Conservation (phyloP, 257 asterid species). For the Nicotiana obtusifolia region DNA sequence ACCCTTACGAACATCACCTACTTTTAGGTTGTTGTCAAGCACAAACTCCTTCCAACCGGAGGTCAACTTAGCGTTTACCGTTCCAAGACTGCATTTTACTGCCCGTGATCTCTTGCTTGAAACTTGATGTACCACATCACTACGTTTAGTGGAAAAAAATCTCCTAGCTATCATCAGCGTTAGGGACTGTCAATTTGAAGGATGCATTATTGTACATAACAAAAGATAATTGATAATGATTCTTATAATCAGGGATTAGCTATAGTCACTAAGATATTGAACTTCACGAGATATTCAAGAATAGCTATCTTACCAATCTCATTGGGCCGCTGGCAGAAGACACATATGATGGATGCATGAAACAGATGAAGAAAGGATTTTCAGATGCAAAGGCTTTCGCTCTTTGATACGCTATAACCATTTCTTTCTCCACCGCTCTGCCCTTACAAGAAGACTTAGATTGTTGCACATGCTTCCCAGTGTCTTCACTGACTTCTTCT, state of each 20-base stretch:
- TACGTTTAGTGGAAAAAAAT: not conserved
- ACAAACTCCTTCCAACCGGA: not conserved
- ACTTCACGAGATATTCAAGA: too few species aligned
- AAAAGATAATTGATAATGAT: not conserved
- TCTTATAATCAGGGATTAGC: not conserved
- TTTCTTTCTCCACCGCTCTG: not conserved
- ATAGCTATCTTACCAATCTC: not conserved
- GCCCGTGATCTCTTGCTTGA: not conserved
- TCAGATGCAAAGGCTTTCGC: conserved; percentile 11
- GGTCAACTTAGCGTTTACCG: not conserved
- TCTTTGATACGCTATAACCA: conserved; percentile 1
- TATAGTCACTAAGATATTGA: not conserved
- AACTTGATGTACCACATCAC: not conserved
- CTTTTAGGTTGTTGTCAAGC: not conserved
- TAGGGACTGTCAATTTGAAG: not conserved
- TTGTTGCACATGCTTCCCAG: not conserved
- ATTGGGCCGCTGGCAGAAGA: not conserved
- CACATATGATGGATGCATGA: conserved; percentile 21
- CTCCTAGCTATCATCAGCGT: not conserved
- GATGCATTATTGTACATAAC: not conserved
- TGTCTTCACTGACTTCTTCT: not conserved
- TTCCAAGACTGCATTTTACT: not conserved
- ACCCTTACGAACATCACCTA: not conserved
- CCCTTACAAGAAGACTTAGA: not conserved
- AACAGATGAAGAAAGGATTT: conserved; percentile 14